Evolutionary conservation across 2,329 filamentous ascomycete species (phyloP).

Genomic region (Fusarium mangiferae): DNA sequence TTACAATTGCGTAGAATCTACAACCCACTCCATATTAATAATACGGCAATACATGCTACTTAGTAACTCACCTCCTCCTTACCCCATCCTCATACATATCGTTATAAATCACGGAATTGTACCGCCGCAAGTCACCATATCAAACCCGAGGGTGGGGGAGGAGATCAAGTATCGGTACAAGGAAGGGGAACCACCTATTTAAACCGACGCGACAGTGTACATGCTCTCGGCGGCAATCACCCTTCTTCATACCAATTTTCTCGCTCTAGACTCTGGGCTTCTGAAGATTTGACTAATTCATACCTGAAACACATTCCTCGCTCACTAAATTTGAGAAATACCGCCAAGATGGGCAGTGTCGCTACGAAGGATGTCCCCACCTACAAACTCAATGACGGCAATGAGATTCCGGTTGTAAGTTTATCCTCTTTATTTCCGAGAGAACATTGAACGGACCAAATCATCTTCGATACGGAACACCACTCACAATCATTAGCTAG

Average conservation of each 20-base stretch:
- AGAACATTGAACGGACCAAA: background rate
- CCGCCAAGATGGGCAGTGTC: slow-evolving; percentile 24
- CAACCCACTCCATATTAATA: background rate
- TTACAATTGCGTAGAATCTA: background rate
- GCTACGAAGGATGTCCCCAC: slow-evolving; percentile 56
- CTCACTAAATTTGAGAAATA: background rate
- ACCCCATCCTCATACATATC: background rate
- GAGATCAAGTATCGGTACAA: background rate
- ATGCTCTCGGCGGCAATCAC: background rate
- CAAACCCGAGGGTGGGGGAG: slow-evolving; percentile 1
- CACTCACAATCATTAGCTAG: slow-evolving; percentile 60
- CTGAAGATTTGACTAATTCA: background rate
- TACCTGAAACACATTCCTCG: background rate
- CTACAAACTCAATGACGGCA: slow-evolving; percentile 79
- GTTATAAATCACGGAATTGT: slow-evolving; percentile 33
- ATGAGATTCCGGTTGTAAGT: slow-evolving; percentile 74
- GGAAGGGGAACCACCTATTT: background rate
- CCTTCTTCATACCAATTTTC: slow-evolving; percentile 1
- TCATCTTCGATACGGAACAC: background rate
- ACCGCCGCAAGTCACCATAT: slow-evolving; percentile 29
- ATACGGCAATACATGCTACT: background rate
- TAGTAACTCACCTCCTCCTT: background rate
- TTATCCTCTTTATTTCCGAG: background rate
- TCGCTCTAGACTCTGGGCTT: background rate
- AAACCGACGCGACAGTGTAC: background rate